Conservation (phyloP, 805 yeast species). For the Lipomyces anomalus region DNA sequence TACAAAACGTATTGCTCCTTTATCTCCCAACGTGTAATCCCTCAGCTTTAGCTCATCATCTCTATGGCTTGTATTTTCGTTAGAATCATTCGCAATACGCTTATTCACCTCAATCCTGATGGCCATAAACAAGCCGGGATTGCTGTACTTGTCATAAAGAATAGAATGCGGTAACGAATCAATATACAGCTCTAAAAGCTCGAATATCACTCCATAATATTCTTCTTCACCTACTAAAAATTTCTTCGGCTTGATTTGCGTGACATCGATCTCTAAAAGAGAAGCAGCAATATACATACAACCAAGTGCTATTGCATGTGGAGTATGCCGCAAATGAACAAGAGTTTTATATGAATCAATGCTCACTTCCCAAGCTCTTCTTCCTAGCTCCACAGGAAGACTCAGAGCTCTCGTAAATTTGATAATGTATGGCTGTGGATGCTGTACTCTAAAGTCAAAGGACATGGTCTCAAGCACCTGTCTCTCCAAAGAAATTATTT, state of each 20-base stretch:
- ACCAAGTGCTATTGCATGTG: constrained; percentile 64
- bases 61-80: neutral
- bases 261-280: constrained; percentile 31
- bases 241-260: neutral
- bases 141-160: constrained; percentile 4
- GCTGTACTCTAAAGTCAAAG: constrained; percentile 66
- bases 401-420: constrained; percentile 45
- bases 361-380: constrained; percentile 58
- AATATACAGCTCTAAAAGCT: constrained; percentile 21
- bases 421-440: constrained; percentile 60
- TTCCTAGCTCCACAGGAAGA: constrained; percentile 43
- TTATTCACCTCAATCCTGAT: constrained; percentile 19
- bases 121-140: constrained; percentile 15
- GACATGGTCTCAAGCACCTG: constrained; percentile 64
- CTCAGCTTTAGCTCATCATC: constrained; percentile 3
- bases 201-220: constrained; percentile 17
- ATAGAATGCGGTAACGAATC: constrained; percentile 21
- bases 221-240: constrained; percentile 6
- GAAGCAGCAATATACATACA: constrained; percentile 51
- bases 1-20: constrained; percentile 21
- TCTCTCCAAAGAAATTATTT: constrained; percentile 55
- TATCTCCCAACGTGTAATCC: constrained; percentile 17
- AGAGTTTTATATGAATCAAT: constrained; percentile 67
- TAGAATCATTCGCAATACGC: constrained; percentile 2
- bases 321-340: constrained; percentile 56